Conservation (phyloP, 1,284 basidiomycete genomes). For the Ceratobasidium papillatum region DNA sequence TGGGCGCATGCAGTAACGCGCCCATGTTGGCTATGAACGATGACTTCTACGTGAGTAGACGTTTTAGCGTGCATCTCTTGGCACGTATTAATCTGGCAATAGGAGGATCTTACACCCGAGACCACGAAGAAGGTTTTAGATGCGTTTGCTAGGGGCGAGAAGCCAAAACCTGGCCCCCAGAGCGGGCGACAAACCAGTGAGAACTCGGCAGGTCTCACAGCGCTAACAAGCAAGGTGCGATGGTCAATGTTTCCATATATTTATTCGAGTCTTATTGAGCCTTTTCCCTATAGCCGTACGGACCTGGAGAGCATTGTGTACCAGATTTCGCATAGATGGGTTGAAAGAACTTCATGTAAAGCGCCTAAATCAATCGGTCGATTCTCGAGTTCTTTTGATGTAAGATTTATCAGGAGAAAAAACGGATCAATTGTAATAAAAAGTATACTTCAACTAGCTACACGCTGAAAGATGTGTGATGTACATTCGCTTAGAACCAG, state of each 20-base stretch:
- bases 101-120: conserved; percentile 97
- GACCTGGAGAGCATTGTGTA: conserved; percentile 86
- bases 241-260: conserved; percentile 5
- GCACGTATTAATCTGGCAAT: conserved; percentile 24
- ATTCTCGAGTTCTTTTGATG: too few species aligned
- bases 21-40: conserved; percentile 98
- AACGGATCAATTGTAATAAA: neutral
- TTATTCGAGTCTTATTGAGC: conserved; percentile 43
- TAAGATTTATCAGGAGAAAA: neutral
- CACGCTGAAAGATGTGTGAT: conserved; percentile 3
- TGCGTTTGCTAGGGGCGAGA: conserved; percentile 84
- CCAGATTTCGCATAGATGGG: conserved; percentile 9
- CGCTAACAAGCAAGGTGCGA: conserved; percentile 81
- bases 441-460: neutral
- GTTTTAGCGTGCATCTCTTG: neutral
- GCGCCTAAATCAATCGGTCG: neutral
- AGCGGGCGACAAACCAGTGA: conserved; percentile 86
- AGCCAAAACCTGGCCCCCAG: conserved; percentile 93
- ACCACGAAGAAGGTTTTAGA: conserved; percentile 89
- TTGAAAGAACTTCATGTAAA: neutral
- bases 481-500: conserved; percentile 9
- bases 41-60: conserved; percentile 85
- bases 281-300: conserved; percentile 77
- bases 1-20: conserved; percentile 98
- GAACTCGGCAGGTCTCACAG: conserved; percentile 88